Evolutionary conservation across 1,284 basidiomycete genomes (phyloP).

Genomic region (Mycena sp.): DNA sequence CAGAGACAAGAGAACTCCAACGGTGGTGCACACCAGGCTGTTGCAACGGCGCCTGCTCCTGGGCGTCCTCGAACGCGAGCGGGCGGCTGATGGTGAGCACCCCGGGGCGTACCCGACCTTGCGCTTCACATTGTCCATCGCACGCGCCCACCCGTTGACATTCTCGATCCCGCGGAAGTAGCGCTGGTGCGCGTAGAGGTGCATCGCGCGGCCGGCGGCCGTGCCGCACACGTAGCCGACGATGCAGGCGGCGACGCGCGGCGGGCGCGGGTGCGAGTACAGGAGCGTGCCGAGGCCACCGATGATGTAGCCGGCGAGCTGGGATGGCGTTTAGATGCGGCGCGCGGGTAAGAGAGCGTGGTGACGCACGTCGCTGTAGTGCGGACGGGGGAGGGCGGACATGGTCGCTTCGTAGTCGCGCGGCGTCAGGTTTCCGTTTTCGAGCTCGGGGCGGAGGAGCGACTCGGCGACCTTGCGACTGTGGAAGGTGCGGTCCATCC

Average conservation of each 20-base stretch:
- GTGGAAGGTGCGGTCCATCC: conserved; percentile 22
- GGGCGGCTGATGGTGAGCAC: neutral
- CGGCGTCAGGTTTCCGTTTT: conserved; percentile 18
- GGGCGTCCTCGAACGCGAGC: neutral
- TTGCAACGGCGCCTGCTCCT: too few species aligned
- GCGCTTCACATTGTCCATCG: conserved; percentile 26
- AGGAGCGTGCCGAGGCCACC: neutral
- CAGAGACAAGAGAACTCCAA: too few species aligned
- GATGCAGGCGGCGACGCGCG: neutral
- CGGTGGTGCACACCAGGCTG: too few species aligned
- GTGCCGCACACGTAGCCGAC: too few species aligned
- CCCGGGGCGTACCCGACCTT: conserved; percentile 23
- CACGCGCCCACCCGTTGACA: conserved; percentile 22
- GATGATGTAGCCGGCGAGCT: conserved; percentile 9
- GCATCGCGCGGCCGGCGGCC: neutral
- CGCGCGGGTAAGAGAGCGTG: neutral
- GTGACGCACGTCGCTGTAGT: conserved; percentile 12
- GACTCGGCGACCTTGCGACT: neutral
- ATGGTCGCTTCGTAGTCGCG: conserved; percentile 24
- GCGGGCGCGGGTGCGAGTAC: neutral
- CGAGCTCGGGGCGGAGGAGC: conserved; percentile 23
- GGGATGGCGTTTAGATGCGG: neutral
- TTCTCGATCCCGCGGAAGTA: conserved; percentile 16
- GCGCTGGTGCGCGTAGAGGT: conserved; percentile 1
- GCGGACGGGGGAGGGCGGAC: neutral